These are phyloP conservation scores for Sphagnum tenellum DNA, from an alignment of 225 moss, liverwort and hornwort genomes.

Conservation along the genomic window DNA sequence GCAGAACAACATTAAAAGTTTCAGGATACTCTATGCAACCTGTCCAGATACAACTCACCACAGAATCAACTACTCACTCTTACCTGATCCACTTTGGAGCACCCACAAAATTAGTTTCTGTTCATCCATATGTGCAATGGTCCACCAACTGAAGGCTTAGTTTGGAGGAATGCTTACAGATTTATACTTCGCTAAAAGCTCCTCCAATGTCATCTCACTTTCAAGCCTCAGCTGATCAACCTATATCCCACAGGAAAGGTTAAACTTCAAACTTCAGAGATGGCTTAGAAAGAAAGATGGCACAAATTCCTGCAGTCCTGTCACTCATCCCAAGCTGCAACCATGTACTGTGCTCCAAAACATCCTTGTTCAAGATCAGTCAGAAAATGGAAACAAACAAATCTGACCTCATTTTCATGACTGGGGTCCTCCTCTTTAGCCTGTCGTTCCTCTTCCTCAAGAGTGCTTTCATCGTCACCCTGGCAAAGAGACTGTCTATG, in stretches of 20 bases:
- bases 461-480: constrained; percentile 78
- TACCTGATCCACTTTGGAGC: too few relatives aligned
- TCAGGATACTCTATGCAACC: too few relatives aligned
- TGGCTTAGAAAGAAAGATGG: too few relatives aligned
- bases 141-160: too few relatives aligned
- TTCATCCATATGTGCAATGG: too few relatives aligned
- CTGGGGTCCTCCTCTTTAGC: constrained; percentile 37
- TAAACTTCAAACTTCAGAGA: too few relatives aligned
- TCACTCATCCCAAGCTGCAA: background rate
- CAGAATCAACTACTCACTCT: too few relatives aligned
- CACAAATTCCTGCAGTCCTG: background rate
- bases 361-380: too few relatives aligned
- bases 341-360: background rate
- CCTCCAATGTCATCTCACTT: constrained; percentile 78
- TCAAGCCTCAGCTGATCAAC: constrained; percentile 61
- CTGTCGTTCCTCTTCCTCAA: constrained; percentile 72
- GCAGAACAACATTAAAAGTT: too few relatives aligned
- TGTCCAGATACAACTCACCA: too few relatives aligned
- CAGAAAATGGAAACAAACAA: background rate
- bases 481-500: constrained; percentile 1
- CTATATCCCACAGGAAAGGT: constrained; percentile 22
- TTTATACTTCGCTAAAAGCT: constrained; percentile 75
- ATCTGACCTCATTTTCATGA: constrained; percentile 50
- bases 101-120: too few relatives aligned
- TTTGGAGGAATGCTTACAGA: constrained; percentile 28